These are phyloP conservation scores for Kandelia obovata DNA, from an alignment of 345 rosid genomes.

Conservation along the genomic window DNA sequence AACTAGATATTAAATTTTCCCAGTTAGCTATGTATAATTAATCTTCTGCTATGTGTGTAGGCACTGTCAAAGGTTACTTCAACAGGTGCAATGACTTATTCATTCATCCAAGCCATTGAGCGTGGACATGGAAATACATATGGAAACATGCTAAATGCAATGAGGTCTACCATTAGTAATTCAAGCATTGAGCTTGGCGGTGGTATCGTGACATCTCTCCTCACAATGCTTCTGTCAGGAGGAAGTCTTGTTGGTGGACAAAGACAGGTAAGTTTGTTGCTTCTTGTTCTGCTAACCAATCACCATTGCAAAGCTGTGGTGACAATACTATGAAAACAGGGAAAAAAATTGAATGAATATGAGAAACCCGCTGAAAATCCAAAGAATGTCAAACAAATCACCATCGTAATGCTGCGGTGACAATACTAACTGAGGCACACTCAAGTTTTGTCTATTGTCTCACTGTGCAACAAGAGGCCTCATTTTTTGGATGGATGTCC, in stretches of 20 bases:
- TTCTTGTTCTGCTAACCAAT: not conserved
- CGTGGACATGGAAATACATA: constrained; percentile 64
- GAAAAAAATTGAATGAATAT: not conserved
- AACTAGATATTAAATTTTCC: not conserved
- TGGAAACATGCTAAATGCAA: constrained; percentile 63
- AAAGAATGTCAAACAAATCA: no score
- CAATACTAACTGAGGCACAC: no score
- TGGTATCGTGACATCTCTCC: constrained; percentile 53
- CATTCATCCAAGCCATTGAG: constrained; percentile 84
- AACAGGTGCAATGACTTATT: constrained; percentile 93
- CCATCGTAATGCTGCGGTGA: no score
- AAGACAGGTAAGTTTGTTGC: constrained; percentile 42
- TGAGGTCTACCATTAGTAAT: constrained; percentile 71
- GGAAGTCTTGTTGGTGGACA: constrained; percentile 35
- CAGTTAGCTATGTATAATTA: not conserved
- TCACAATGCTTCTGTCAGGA: constrained; percentile 58
- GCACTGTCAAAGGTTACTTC: constrained; percentile 63
- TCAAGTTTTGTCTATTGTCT: not conserved
- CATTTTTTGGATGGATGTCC: not conserved
- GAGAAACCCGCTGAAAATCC: not conserved
- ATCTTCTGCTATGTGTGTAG: constrained; percentile 32
- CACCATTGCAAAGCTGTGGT: not conserved
- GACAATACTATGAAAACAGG: not conserved
- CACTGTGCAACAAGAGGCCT: not conserved
- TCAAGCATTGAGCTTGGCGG: constrained; percentile 25